A percentile compares a stretch with the other conserved stretches of the same genome.
These are phyloP conservation scores for Gastrolobium bilobum DNA, from an alignment of 306 rosid genomes.

Conservation along the genomic window DNA sequence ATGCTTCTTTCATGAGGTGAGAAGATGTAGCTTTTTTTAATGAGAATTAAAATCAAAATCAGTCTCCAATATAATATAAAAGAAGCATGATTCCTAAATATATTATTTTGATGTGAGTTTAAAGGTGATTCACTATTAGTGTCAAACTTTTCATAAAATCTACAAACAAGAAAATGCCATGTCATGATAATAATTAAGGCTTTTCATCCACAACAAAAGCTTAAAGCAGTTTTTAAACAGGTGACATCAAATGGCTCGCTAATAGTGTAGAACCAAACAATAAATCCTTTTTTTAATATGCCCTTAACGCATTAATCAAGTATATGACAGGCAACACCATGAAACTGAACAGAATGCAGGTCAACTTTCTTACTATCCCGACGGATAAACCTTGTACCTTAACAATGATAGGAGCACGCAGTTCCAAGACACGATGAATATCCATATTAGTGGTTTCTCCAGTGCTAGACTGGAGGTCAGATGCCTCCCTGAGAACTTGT, in stretches of 20 bases:
- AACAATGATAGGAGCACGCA: constrained; percentile 91
- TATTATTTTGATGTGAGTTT: constrained; percentile 40
- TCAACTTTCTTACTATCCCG: constrained; percentile 32
- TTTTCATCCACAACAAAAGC: constrained; percentile 28
- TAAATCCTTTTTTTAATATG: background rate
- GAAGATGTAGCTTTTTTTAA: background rate
- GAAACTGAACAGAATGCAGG: constrained; percentile 15
- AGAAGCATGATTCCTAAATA: constrained; percentile 1
- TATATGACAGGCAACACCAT: constrained; percentile 20
- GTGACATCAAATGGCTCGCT: background rate
- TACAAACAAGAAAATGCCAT: constrained; percentile 12
- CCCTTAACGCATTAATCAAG: constrained; percentile 3
- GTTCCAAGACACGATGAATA: constrained; percentile 87
- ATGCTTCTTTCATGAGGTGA: background rate
- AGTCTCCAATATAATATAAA: background rate
- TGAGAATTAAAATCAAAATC: constrained; percentile 10
- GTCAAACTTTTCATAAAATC: constrained; percentile 14
- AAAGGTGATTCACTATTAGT: background rate
- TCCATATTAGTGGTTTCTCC: constrained; percentile 89
- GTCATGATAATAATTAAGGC: background rate
- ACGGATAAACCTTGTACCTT: constrained; percentile 65
- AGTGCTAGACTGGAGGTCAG: constrained; percentile 85
- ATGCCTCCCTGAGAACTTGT: constrained; percentile 93
- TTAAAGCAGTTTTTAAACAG: constrained; percentile 12
- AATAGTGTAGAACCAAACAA: background rate